These are phyloP conservation scores for Sporothrix brasiliensis DNA, from an alignment of 2,329 filamentous ascomycete genomes.

Conservation along the genomic window DNA sequence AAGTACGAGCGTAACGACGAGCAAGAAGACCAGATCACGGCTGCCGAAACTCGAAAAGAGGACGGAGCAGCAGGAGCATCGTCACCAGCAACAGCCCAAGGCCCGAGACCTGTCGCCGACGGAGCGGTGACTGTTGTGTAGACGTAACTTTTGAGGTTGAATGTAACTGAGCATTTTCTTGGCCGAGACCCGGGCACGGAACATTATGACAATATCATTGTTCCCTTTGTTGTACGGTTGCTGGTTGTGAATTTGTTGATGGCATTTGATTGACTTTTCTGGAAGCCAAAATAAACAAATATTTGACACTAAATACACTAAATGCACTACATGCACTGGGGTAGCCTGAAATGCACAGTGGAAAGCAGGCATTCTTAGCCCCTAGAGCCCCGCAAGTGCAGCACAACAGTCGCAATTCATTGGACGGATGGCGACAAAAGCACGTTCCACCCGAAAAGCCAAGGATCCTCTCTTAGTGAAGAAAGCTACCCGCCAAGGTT, in stretches of 20 bases:
- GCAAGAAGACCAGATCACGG: conserved; percentile 4
- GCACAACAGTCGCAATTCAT: not conserved
- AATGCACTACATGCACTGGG: not conserved
- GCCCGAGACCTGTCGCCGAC: not conserved
- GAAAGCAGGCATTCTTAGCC: not conserved
- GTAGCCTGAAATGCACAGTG: not conserved
- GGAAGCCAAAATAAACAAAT: not conserved
- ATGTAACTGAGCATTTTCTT: conserved; percentile 11
- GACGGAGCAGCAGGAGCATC: not conserved
- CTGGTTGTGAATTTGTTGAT: not conserved
- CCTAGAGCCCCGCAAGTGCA: not conserved
- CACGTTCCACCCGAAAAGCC: not conserved
- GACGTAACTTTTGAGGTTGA: not conserved
- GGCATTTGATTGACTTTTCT: not conserved
- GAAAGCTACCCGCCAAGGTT: not conserved
- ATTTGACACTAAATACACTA: no score
- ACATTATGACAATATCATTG: not conserved
- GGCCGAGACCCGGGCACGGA: not conserved
- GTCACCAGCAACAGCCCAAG: not conserved
- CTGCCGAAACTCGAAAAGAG: not conserved
- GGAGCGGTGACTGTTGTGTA: not conserved
- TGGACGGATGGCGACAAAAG: conserved; percentile 11
- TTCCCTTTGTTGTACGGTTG: not conserved
- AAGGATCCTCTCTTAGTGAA: not conserved
- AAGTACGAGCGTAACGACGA: conserved; percentile 27